phyloP scores from a whole-genome alignment of 2,329 filamentous ascomycete genomes.

The Cadophora gregata region DNA sequence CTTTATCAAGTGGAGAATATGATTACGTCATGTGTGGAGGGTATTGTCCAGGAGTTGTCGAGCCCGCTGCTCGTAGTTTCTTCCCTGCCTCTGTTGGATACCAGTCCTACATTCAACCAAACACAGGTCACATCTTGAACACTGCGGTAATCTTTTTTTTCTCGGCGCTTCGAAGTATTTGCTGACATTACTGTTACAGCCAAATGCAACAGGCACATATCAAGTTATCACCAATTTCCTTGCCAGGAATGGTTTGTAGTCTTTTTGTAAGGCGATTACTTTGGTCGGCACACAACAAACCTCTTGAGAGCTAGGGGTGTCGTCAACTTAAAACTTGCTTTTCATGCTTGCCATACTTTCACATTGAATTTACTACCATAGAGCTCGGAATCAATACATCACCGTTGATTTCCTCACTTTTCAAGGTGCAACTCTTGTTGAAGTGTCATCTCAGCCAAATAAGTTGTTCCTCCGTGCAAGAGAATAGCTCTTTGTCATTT shows the following conservation, averaged over 20 bases:
- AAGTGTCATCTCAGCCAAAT: not conserved
- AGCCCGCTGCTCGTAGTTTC: conserved; percentile 30
- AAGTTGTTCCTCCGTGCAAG: not conserved
- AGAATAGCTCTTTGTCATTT: not conserved
- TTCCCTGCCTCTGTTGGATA: conserved; percentile 25
- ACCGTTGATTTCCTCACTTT: not conserved
- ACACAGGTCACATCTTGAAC: conserved; percentile 40
- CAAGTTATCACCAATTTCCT: conserved; percentile 27
- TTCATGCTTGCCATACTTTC: not conserved
- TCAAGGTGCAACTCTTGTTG: not conserved
- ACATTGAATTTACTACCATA: not conserved
- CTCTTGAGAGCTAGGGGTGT: not conserved
- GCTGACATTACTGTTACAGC: conserved; percentile 5
- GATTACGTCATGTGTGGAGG: conserved; percentile 38
- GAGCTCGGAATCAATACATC: not conserved
- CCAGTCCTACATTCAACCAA: conserved; percentile 33
- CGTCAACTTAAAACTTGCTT: not conserved
- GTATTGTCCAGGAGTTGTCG: conserved; percentile 37
- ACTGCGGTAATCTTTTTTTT: not conserved
- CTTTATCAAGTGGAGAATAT: conserved; percentile 32
- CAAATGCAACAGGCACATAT: conserved; percentile 31
- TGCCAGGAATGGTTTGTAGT: conserved; percentile 18
- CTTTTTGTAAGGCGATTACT: not conserved
- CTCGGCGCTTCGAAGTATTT: not conserved
- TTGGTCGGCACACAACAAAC: not conserved